phyloP scores from a whole-genome alignment of 2,329 filamentous ascomycete genomes.

The Lachnellula willkommii region DNA sequence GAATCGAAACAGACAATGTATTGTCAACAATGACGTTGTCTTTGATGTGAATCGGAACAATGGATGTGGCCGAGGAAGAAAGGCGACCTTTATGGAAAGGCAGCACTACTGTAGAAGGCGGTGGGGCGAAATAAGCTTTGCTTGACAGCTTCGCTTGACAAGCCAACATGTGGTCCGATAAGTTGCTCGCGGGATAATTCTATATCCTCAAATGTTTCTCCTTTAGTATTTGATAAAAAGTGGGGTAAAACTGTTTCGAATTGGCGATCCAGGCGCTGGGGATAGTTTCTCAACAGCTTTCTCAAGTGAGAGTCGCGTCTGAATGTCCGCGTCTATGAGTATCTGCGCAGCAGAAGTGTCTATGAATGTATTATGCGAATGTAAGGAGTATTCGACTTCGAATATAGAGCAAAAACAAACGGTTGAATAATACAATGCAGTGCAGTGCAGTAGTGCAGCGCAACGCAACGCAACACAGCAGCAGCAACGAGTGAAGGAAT shows the following conservation, averaged over 20 bases:
- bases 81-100: too few relatives aligned
- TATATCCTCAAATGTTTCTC: background rate
- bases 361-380: conserved; percentile 3
- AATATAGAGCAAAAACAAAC: conserved; percentile 8
- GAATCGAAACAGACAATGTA: background rate
- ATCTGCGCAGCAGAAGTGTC: conserved; percentile 12
- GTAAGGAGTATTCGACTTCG: conserved; percentile 10
- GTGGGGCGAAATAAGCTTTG: too few relatives aligned
- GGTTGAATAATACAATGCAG: background rate
- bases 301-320: background rate
- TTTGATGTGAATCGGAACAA: background rate
- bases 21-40: background rate
- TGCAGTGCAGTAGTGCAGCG: background rate
- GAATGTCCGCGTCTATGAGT: background rate
- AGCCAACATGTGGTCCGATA: too few relatives aligned
- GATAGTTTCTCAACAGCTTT: background rate
- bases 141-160: too few relatives aligned
- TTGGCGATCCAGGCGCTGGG: background rate
- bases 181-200: too few relatives aligned
- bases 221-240: background rate
- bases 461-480: background rate
- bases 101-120: too few relatives aligned
- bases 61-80: background rate
- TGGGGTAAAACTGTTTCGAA: background rate
- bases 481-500: background rate